Evolutionary conservation across 257 asterid species (phyloP).

Genomic region (Avicennia marina): DNA sequence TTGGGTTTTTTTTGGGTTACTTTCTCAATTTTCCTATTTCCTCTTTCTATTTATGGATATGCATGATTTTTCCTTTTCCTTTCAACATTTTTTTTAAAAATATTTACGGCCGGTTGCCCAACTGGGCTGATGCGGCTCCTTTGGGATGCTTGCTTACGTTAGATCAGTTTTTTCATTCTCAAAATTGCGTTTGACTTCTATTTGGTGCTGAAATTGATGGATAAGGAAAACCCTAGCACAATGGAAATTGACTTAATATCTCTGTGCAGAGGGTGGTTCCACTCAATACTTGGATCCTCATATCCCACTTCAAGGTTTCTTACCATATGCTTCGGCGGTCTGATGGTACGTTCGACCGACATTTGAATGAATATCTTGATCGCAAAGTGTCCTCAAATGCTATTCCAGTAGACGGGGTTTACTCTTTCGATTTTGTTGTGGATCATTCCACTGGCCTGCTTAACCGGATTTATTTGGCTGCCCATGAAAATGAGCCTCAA

Average conservation of each 20-base stretch:
- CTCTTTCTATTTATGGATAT: conserved; percentile 28
- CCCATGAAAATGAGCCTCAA: conserved; percentile 32
- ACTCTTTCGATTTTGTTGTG: conserved; percentile 51
- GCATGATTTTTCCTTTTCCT: conserved; percentile 9
- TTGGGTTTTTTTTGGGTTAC: conserved; percentile 24
- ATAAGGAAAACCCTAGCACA: neutral
- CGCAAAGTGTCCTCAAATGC: conserved; percentile 69
- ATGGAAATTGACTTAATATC: neutral
- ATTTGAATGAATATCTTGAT: conserved; percentile 66
- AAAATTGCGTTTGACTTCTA: neutral
- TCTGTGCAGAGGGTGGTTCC: conserved; percentile 72
- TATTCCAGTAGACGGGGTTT: conserved; percentile 55
- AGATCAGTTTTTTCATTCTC: conserved; percentile 7
- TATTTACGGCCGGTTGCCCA: conserved; percentile 16
- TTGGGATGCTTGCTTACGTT: conserved; percentile 14
- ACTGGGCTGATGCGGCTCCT: conserved; percentile 18
- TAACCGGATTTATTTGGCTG: conserved; percentile 49
- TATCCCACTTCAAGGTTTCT: conserved; percentile 72
- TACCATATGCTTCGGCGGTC: conserved; percentile 70
- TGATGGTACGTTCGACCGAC: conserved; percentile 76
- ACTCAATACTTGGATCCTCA: conserved; percentile 78
- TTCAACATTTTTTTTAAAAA: conserved; percentile 6
- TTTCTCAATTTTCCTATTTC: conserved; percentile 21
- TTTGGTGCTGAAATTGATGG: conserved; percentile 15
- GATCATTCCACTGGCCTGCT: conserved; percentile 64